Conservation (phyloP, 257 asterid species). For the Perilla frutescens region DNA sequence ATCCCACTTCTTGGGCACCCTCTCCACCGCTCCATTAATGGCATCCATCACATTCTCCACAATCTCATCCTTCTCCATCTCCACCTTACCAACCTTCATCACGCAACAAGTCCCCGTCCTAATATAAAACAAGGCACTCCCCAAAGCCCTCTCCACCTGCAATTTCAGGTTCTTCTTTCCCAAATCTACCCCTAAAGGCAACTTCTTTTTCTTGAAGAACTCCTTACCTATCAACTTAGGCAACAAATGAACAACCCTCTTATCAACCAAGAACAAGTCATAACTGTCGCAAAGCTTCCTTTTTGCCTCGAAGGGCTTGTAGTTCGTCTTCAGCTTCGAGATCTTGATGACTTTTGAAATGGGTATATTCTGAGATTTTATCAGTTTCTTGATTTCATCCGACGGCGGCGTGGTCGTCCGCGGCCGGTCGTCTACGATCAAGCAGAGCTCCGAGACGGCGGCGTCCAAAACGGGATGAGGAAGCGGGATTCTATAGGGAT, state of each 20-base stretch:
- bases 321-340: conserved; percentile 73
- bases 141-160: conserved; percentile 73
- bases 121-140: conserved; percentile 64
- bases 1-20: conserved; percentile 78
- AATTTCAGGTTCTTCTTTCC: conserved; percentile 61
- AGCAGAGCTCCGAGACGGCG: conserved; percentile 54
- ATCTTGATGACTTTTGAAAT: conserved; percentile 64
- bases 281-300: conserved; percentile 81
- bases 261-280: conserved; percentile 76
- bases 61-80: conserved; percentile 66
- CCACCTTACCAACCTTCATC: conserved; percentile 73
- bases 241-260: conserved; percentile 76
- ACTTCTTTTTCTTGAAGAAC: conserved; percentile 82
- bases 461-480: conserved; percentile 56
- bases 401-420: conserved; percentile 58
- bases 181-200: conserved; percentile 85
- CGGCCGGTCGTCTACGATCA: conserved; percentile 77
- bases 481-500: conserved; percentile 63
- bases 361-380: conserved; percentile 61
- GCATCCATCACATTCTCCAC: conserved; percentile 69
- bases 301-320: conserved; percentile 79
- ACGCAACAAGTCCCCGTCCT: conserved; percentile 85
- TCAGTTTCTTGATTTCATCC: conserved; percentile 59
- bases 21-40: conserved; percentile 53
- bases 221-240: conserved; percentile 83